Percentiles rank a stretch among this genome's conserved stretches.
phyloP scores from a whole-genome alignment of 176 grass and related monocot genomes.

The Thalia dealbata region DNA sequence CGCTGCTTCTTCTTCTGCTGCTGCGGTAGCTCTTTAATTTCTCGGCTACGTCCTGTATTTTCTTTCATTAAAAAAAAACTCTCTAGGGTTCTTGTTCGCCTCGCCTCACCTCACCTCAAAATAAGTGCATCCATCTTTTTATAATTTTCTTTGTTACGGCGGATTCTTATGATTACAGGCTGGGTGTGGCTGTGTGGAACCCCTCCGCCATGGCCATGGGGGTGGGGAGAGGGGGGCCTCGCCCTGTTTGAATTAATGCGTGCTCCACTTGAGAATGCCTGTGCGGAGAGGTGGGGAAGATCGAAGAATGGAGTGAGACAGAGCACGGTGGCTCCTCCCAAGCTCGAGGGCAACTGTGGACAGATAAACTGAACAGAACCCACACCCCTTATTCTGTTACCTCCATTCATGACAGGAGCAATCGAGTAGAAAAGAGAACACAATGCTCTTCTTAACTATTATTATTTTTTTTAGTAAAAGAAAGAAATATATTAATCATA shows the following conservation, averaged over 20 bases:
- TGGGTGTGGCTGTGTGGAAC: neutral
- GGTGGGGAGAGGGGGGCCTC: too few species aligned
- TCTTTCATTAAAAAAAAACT: too few species aligned
- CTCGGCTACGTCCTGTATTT: too few species aligned
- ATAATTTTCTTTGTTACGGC: neutral
- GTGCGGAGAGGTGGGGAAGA: neutral
- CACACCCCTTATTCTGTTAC: conserved; percentile 24
- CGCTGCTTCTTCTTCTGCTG: too few species aligned
- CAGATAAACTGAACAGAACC: conserved; percentile 3
- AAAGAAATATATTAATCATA: too few species aligned
- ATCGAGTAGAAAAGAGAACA: neutral
- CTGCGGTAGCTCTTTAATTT: too few species aligned
- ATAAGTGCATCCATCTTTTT: too few species aligned
- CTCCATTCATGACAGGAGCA: conserved; percentile 34
- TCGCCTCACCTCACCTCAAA: too few species aligned
- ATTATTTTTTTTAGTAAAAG: neutral
- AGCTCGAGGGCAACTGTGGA: conserved; percentile 1
- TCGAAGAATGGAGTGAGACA: neutral
- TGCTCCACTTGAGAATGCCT: neutral
- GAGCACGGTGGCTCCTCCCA: conserved; percentile 4
- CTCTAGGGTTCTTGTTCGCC: too few species aligned
- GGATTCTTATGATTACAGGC: neutral
- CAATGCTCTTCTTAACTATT: conserved; percentile 24
- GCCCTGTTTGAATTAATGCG: neutral
- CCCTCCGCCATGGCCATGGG: too few species aligned